Base-by-base conservation (phyloP, 2,329 filamentous ascomycete species). In the Ophiostoma perfectum region DNA sequence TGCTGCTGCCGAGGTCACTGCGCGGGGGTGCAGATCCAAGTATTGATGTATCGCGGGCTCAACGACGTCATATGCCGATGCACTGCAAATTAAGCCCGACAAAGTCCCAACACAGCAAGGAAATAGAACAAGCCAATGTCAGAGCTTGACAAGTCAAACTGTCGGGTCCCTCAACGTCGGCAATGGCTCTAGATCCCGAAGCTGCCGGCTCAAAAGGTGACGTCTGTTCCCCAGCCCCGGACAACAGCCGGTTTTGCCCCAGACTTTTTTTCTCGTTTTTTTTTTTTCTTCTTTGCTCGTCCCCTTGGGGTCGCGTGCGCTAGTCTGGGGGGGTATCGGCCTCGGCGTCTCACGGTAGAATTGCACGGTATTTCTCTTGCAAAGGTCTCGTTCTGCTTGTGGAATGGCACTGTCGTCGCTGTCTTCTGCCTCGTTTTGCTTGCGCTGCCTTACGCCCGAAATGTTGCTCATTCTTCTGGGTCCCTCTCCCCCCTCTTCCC, bases 221-320 rank as follows among this genome's bases (percentile, higher is more conserved):
- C 38, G 55, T 41, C 58, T 42, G 58, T 41, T 39, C 58, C 58
- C 58, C 58, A 41, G 58, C 39, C 49, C n/a, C 36, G 38, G 44
- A 39, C 27, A 49, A n/a, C 38, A 27, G 44, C 27, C 18, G 27
- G 11, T 16, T 65, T 65, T 38, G 55, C 60, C 14, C 42, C 38
- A n/a, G 9, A 16, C 42, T 41, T 41, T 52, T 47, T 11, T 49
- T 41, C 39, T 42, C n/a, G 47, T 41, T 52, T 63, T 18, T 58
- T 27, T 18, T 41, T 44, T 58, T 44, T 64, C 18, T 16, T n/a
- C 38, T 14, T 45, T 27, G 18, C 12, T 41, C 18, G 58, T 41
- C 36, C 16, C 8, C 16, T 65, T 63, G 60, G 60, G 55, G 52
- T 66, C 67, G 67, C 67, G 67, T 68, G 67, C 67, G 60, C 67